phyloP scores from a whole-genome alignment of 805 yeast genomes.

The Scheffersomyces lignosus region DNA sequence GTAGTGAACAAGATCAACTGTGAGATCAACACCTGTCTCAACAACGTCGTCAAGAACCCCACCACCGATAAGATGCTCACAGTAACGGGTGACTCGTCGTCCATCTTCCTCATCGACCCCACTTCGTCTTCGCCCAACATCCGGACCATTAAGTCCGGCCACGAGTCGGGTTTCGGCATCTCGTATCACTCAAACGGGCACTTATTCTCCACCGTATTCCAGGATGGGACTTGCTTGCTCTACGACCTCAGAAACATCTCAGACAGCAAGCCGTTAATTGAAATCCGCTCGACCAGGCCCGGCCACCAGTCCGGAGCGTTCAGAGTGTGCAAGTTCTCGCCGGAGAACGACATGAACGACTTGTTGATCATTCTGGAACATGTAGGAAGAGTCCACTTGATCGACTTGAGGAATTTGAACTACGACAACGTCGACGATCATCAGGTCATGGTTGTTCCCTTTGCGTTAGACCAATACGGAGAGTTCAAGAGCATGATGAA shows the following conservation, averaged over 20 bases:
- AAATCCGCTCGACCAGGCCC: slow-evolving; percentile 59
- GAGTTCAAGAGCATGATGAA: slow-evolving; percentile 18
- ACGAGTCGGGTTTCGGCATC: slow-evolving; percentile 83
- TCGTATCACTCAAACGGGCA: slow-evolving; percentile 74
- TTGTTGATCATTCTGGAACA: slow-evolving; percentile 78
- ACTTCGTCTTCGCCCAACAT: slow-evolving; percentile 26
- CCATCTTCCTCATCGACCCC: slow-evolving; percentile 58
- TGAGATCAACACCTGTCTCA: slow-evolving; percentile 63
- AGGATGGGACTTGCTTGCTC: slow-evolving; percentile 76
- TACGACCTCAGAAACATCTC: slow-evolving; percentile 70
- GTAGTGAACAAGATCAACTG: slow-evolving; percentile 44
- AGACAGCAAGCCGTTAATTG: slow-evolving; percentile 46
- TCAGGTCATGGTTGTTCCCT: slow-evolving; percentile 72
- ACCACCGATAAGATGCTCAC: slow-evolving; percentile 26
- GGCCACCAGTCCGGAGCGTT: slow-evolving; percentile 63
- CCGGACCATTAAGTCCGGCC: slow-evolving; percentile 51
- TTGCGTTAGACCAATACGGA: slow-evolving; percentile 42
- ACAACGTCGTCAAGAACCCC: slow-evolving; percentile 70
- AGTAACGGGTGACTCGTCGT: slow-evolving; percentile 77
- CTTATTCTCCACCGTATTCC: slow-evolving; percentile 77
- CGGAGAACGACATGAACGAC: slow-evolving; percentile 66
- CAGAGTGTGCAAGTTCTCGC: slow-evolving; percentile 52
- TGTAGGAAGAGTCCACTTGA: slow-evolving; percentile 79
- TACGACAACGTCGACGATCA: slow-evolving; percentile 48
- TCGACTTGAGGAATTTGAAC: slow-evolving; percentile 69